Conservation (phyloP, 257 asterid species). For the Knoxia roxburghii region DNA sequence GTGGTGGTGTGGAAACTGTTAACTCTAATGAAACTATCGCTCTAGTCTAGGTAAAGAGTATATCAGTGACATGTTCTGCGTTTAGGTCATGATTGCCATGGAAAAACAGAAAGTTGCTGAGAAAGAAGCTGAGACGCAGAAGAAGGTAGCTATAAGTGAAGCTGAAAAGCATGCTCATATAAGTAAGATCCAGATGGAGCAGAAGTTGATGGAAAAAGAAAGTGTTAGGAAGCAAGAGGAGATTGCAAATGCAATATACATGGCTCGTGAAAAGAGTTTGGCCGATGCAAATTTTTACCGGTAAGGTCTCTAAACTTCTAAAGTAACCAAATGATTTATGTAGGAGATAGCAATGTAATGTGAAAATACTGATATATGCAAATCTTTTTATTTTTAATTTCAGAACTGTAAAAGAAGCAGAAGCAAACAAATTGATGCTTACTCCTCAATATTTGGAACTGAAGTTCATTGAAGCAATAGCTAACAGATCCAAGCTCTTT, state of each 20-base stretch:
- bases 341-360: neutral
- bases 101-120: conserved; percentile 91
- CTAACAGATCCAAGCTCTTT: conserved; percentile 86
- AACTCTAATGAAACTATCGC: neutral
- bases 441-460: conserved; percentile 82
- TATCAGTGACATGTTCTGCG: neutral
- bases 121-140: conserved; percentile 96
- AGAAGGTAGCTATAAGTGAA: conserved; percentile 91
- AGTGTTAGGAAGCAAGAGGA: conserved; percentile 87
- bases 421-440: conserved; percentile 86
- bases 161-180: conserved; percentile 90
- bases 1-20: neutral
- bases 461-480: conserved; percentile 79
- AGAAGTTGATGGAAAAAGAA: conserved; percentile 88
- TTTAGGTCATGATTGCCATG: conserved; percentile 82
- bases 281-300: conserved; percentile 87
- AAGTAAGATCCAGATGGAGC: conserved; percentile 93
- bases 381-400: neutral
- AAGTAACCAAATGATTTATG: neutral
- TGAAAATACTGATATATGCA: neutral
- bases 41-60: neutral
- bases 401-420: conserved; percentile 86
- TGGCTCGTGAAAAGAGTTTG: conserved; percentile 93
- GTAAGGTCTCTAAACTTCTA: conserved; percentile 31
- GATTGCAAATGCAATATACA: conserved; percentile 79